Evolutionary conservation across 768 basidiomycete genomes (phyloP).

Genomic region (Rhodosporidiobolus sp.): DNA sequence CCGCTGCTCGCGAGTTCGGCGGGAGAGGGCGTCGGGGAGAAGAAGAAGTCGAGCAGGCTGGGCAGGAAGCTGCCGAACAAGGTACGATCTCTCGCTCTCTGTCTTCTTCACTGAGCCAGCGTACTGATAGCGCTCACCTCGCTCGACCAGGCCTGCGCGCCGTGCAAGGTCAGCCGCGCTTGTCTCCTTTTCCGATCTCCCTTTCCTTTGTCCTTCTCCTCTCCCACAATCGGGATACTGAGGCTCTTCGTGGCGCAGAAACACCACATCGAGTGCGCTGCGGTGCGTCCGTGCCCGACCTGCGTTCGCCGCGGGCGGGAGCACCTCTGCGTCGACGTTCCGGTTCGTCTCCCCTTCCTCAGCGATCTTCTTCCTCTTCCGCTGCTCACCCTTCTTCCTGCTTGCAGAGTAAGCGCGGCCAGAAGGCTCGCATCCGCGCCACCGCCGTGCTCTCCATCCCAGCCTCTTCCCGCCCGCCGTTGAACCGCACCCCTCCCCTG

Average conservation of each 20-base stretch:
- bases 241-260: neutral
- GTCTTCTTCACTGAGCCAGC: neutral
- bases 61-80: neutral
- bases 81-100: neutral
- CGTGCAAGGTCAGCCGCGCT: neutral
- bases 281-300: neutral
- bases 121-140: neutral
- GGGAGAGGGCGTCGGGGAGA: neutral
- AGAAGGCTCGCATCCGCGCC: neutral
- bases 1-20: no score
- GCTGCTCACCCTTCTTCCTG: neutral
- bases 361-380: neutral
- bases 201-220: neutral
- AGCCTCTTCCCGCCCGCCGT: neutral
- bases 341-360: neutral
- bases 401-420: neutral
- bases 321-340: neutral
- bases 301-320: neutral
- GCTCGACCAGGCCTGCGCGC: neutral
- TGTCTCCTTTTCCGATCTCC: no score
- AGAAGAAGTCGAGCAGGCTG: neutral
- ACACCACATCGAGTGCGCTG: neutral
- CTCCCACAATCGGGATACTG: no score
- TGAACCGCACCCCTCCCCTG: neutral
- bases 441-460: neutral